Conservation (phyloP, 148 eudicot species). For the Limonium bicolor region DNA sequence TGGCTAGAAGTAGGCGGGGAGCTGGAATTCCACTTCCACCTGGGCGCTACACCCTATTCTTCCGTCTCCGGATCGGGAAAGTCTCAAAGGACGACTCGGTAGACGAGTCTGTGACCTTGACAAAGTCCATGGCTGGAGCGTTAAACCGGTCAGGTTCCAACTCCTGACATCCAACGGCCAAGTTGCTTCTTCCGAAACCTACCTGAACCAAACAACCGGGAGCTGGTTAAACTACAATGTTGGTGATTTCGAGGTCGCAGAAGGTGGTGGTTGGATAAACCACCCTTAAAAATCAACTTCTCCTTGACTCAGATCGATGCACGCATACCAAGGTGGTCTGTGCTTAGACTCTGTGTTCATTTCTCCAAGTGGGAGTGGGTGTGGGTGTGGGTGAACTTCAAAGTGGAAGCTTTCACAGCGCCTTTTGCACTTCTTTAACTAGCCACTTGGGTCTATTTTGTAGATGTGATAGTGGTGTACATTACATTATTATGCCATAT, state of each 20-base stretch:
- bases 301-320: conserved; percentile 73
- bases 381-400: too few relatives aligned
- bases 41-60: conserved; percentile 39
- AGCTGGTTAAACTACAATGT: conserved; percentile 40
- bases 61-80: conserved; percentile 44
- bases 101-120: conserved; percentile 17
- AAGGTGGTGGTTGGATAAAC: conserved; percentile 7
- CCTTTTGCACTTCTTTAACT: too few relatives aligned
- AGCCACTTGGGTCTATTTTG: too few relatives aligned
- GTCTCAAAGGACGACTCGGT: conserved; percentile 12
- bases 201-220: conserved; percentile 23
- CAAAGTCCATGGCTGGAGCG: conserved; percentile 57
- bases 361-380: conserved; percentile 26
- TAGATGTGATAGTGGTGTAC: too few relatives aligned
- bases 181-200: conserved; percentile 15
- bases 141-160: conserved; percentile 48
- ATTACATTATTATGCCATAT: too few relatives aligned
- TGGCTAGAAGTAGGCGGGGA: conserved; percentile 65
- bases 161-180: conserved; percentile 29
- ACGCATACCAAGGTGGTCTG: conserved; percentile 72
- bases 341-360: conserved; percentile 58
- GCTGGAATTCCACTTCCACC: conserved; percentile 38
- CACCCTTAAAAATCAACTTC: conserved; percentile 31
- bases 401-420: too few relatives aligned
- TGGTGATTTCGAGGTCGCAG: conserved; percentile 43